phyloP scores from a whole-genome alignment of 2,329 filamentous ascomycete genomes.

The Coniochaeta prunicola region DNA sequence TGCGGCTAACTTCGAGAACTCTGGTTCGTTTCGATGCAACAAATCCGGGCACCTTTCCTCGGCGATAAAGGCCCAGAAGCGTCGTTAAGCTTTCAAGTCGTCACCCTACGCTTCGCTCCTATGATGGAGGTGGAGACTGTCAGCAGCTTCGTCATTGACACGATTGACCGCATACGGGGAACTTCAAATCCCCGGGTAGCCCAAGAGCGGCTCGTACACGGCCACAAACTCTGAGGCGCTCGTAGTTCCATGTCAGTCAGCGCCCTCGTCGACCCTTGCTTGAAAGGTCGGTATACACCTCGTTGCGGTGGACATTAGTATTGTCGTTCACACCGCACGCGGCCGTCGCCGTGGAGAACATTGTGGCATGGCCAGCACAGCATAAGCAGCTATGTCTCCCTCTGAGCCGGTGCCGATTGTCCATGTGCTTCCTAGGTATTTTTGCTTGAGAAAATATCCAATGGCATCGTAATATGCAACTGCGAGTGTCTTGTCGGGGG shows the following conservation, averaged over 20 bases:
- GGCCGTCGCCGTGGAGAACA: constrained; percentile 24
- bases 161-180: constrained; percentile 3
- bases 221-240: constrained; percentile 6
- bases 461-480: constrained; percentile 24
- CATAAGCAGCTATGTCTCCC: constrained; percentile 15
- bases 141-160: background rate
- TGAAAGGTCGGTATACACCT: constrained; percentile 26
- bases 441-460: constrained; percentile 22
- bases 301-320: constrained; percentile 30
- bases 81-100: too few relatives aligned
- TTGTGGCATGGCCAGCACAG: constrained; percentile 22
- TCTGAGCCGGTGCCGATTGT: constrained; percentile 24
- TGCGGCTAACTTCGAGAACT: too few relatives aligned
- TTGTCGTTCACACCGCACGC: constrained; percentile 19
- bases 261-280: constrained; percentile 11
- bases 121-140: too few relatives aligned
- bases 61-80: too few relatives aligned
- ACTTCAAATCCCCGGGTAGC: constrained; percentile 1
- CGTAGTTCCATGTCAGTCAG: constrained; percentile 4
- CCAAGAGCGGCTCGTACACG: constrained; percentile 8
- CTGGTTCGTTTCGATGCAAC: too few relatives aligned
- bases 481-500: constrained; percentile 5
- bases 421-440: constrained; percentile 18
- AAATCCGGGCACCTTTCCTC: too few relatives aligned
- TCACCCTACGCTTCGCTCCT: too few relatives aligned